These are phyloP conservation scores for Tarenaya hassleriana DNA, from an alignment of 345 rosid species.

Conservation along the genomic window DNA sequence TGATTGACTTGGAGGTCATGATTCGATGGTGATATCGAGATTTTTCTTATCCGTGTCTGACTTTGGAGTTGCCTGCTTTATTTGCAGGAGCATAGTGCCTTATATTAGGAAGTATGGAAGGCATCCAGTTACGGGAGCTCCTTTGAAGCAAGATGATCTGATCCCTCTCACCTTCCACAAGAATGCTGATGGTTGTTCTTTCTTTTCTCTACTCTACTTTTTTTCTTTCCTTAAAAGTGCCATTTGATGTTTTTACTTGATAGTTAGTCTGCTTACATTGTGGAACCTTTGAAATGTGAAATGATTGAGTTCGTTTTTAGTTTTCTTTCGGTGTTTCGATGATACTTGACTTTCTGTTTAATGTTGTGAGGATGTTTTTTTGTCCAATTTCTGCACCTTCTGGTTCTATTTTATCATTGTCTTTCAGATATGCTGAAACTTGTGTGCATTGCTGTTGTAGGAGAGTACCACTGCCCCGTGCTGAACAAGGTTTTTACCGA, in stretches of 20 bases:
- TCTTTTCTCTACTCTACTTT: conserved; percentile 10
- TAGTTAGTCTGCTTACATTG: too few relatives aligned
- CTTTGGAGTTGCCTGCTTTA: conserved; percentile 3
- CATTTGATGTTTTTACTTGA: too few relatives aligned
- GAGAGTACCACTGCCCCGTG: conserved; percentile 88
- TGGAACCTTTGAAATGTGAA: too few relatives aligned
- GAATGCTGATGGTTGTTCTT: conserved; percentile 62
- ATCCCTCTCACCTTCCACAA: conserved; percentile 75
- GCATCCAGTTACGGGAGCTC: conserved; percentile 79
- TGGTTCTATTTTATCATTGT: background rate
- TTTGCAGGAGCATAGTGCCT: conserved; percentile 68
- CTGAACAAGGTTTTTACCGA: conserved; percentile 91
- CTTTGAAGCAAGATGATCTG: conserved; percentile 66
- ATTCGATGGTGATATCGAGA: background rate
- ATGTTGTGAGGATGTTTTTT: too few relatives aligned
- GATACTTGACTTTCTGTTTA: too few relatives aligned
- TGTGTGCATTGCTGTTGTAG: conserved; percentile 30
- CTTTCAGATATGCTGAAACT: background rate
- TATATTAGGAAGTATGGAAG: conserved; percentile 76
- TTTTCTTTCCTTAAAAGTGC: too few relatives aligned
- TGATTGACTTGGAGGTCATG: background rate
- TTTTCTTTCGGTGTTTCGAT: too few relatives aligned
- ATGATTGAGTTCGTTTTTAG: too few relatives aligned
- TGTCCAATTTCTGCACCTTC: too few relatives aligned
- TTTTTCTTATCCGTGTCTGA: background rate